A percentile compares a stretch with the other conserved stretches of the same genome.
phyloP scores from a whole-genome alignment of 495 filamentous ascomycete genomes.

The Annulohypoxylon bovei region DNA sequence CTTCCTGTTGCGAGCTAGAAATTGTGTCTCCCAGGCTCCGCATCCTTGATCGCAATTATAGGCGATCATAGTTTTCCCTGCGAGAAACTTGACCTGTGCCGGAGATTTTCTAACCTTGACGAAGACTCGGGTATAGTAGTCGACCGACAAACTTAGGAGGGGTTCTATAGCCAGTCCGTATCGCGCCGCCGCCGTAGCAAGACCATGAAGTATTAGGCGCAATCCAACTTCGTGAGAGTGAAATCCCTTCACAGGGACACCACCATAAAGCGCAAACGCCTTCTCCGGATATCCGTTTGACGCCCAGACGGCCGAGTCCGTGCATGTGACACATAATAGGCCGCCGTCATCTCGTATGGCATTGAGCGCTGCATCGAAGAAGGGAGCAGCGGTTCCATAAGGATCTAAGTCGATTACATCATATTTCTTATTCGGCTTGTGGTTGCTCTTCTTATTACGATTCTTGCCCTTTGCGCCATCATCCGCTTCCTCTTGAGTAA shows the following conservation, averaged over 20 bases:
- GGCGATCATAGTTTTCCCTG: conserved; percentile 89
- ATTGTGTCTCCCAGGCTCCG: conserved; percentile 84
- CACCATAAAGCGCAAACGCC: conserved; percentile 89
- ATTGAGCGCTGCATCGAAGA: conserved; percentile 89
- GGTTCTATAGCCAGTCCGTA: conserved; percentile 95
- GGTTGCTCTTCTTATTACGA: conserved; percentile 38
- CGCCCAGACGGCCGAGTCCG: conserved; percentile 92
- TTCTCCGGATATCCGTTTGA: conserved; percentile 95
- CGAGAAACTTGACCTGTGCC: conserved; percentile 85
- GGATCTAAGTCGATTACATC: conserved; percentile 97
- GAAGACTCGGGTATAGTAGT: conserved; percentile 94
- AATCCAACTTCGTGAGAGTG: conserved; percentile 91
- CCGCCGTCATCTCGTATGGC: conserved; percentile 83
- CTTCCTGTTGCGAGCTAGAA: conserved; percentile 71
- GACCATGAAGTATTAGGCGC: conserved; percentile 80
- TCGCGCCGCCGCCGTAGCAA: conserved; percentile 79
- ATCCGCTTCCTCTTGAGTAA: conserved; percentile 51
- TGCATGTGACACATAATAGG: conserved; percentile 94
- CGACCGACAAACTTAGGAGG: conserved; percentile 88
- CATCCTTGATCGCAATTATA: conserved; percentile 92
- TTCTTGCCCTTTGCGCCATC: conserved; percentile 42
- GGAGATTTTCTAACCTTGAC: conserved; percentile 82
- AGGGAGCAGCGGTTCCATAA: conserved; percentile 90
- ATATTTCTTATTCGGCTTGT: conserved; percentile 64
- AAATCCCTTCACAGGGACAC: conserved; percentile 80